phyloP scores from a whole-genome alignment of 1,139 yeast species.

The Debaryomyces sp. region DNA sequence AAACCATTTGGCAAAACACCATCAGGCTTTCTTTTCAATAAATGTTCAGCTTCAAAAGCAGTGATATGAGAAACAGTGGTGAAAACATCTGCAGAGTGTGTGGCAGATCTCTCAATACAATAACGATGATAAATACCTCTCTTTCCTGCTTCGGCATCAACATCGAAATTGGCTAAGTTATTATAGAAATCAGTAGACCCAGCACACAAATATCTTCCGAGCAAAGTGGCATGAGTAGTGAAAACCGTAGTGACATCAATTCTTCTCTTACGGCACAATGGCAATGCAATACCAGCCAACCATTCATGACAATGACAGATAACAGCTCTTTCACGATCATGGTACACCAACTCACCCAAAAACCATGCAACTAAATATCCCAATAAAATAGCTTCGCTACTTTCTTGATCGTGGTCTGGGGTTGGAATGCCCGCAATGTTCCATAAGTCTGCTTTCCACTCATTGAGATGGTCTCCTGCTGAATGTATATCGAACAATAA shows the following conservation, averaged over 20 bases:
- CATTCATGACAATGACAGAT: constrained; percentile 97
- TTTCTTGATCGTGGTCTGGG: constrained; percentile 84
- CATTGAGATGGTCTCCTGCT: constrained; percentile 70
- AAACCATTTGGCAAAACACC: constrained; percentile 97
- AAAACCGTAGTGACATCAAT: constrained; percentile 94
- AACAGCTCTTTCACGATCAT: constrained; percentile 84
- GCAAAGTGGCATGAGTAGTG: constrained; percentile 95
- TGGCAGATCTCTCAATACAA: constrained; percentile 95
- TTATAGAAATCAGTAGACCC: constrained; percentile 96
- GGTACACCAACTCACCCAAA: constrained; percentile 84
- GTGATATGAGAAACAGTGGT: constrained; percentile 97
- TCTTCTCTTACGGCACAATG: constrained; percentile 86
- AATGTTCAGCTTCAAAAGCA: constrained; percentile 91
- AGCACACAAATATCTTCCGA: constrained; percentile 95
- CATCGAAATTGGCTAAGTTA: constrained; percentile 87
- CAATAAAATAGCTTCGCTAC: constrained; percentile 87
- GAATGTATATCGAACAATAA: constrained; percentile 83
- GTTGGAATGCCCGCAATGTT: constrained; percentile 88
- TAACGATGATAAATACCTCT: constrained; percentile 96
- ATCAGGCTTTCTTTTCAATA: constrained; percentile 93
- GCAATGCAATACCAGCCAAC: constrained; percentile 96
- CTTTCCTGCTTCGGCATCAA: constrained; percentile 97
- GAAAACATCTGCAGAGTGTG: constrained; percentile 95
- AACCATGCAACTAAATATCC: constrained; percentile 98
- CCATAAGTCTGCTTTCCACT: constrained; percentile 97